A percentile compares a stretch with the other conserved stretches of the same genome.
Evolutionary conservation across 2,329 filamentous ascomycete species (phyloP).

Genomic region (Eurotiales sp.): DNA sequence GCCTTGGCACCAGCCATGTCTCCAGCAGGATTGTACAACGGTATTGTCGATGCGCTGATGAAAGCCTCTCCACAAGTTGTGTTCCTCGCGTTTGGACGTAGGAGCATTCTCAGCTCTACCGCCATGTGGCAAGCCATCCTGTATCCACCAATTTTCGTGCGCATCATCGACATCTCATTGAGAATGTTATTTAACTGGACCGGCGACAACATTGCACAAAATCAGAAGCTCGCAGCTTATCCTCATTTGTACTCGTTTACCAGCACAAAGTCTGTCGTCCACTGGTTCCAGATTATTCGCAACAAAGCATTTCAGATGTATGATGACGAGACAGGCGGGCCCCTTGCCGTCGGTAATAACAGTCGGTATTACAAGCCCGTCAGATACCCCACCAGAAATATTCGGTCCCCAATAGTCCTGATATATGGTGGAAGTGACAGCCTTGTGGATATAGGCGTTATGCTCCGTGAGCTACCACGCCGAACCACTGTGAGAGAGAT

Average conservation of each 20-base stretch:
- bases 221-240: constrained; percentile 93
- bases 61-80: constrained; percentile 91
- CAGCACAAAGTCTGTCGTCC: constrained; percentile 92
- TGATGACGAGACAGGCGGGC: constrained; percentile 85
- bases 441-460: constrained; percentile 86
- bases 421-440: constrained; percentile 94
- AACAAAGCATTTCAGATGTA: constrained; percentile 98
- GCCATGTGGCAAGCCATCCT: constrained; percentile 97
- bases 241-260: constrained; percentile 96
- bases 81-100: constrained; percentile 86
- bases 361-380: constrained; percentile 93
- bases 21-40: constrained; percentile 82
- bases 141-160: constrained; percentile 89
- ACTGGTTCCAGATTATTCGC: constrained; percentile 99
- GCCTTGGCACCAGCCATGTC: constrained; percentile 95
- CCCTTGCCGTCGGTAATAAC: constrained; percentile 64
- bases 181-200: constrained; percentile 87
- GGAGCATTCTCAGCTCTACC: constrained; percentile 84
- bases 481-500: constrained; percentile 85
- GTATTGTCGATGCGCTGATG: constrained; percentile 85
- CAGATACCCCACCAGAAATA: constrained; percentile 93
- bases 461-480: constrained; percentile 81
- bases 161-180: constrained; percentile 77
- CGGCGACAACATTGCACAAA: constrained; percentile 73
- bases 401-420: constrained; percentile 89